Evolutionary conservation across 2,329 filamentous ascomycete genomes (phyloP).

Genomic region (Penicillium sclerotigenum): DNA sequence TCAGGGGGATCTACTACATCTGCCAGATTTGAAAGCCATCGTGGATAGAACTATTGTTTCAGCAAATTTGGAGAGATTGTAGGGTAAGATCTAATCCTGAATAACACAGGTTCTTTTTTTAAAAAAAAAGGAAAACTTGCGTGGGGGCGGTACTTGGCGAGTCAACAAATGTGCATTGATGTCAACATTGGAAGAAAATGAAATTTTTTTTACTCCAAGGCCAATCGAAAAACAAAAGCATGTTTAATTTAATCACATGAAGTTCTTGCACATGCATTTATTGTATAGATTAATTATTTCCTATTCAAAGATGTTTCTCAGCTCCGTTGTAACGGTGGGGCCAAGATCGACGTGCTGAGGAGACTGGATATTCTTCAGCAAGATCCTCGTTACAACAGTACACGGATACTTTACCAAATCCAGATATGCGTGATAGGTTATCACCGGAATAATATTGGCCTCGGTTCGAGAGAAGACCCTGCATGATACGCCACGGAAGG

Average conservation of each 20-base stretch:
- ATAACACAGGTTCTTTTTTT: too few species aligned
- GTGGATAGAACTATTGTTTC: neutral
- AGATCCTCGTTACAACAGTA: neutral
- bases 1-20: slow-evolving; percentile 4
- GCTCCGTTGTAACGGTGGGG: neutral
- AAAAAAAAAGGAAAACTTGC: neutral
- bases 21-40: neutral
- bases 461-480: too few species aligned
- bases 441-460: too few species aligned
- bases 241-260: neutral
- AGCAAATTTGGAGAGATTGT: neutral
- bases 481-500: neutral
- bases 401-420: neutral
- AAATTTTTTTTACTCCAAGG: neutral
- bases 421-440: neutral
- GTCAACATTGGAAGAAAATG: neutral
- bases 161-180: neutral
- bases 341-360: neutral
- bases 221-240: neutral
- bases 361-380: neutral
- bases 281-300: neutral
- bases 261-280: neutral
- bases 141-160: neutral
- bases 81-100: neutral
- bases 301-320: neutral